These are phyloP conservation scores for Mycena citricolor DNA, from an alignment of 1,284 basidiomycete genomes.

Conservation along the genomic window DNA sequence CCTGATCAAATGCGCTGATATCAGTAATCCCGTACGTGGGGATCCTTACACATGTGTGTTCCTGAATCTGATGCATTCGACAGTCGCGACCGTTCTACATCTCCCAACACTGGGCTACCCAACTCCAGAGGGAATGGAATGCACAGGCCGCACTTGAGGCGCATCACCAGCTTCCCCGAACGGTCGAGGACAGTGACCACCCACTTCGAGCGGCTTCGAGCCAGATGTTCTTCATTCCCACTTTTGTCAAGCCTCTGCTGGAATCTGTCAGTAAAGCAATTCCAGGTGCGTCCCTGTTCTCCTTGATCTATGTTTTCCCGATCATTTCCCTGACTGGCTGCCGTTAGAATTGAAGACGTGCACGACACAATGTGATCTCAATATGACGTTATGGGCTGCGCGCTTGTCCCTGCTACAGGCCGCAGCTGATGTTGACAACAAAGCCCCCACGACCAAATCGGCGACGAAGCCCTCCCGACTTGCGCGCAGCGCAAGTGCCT, in stretches of 20 bases:
- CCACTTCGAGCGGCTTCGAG: constrained; percentile 76
- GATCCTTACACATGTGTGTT: constrained; percentile 6
- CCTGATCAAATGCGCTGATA: constrained; percentile 94
- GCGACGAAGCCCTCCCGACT: too few species aligned
- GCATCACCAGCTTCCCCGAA: constrained; percentile 74
- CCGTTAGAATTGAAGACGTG: constrained; percentile 61
- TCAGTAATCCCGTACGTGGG: constrained; percentile 86
- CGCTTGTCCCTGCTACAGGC: constrained; percentile 44
- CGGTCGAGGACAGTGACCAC: constrained; percentile 61
- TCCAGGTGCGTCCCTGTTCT: constrained; percentile 69
- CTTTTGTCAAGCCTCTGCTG: constrained; percentile 82
- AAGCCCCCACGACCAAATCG: constrained; percentile 9
- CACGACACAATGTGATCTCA: constrained; percentile 60
- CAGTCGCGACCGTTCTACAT: constrained; percentile 90
- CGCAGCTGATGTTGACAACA: neutral
- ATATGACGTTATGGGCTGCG: constrained; percentile 65
- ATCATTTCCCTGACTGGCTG: neutral
- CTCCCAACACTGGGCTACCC: constrained; percentile 88
- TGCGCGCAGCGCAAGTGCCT: too few species aligned
- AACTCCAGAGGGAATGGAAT: constrained; percentile 86
- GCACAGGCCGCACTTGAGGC: constrained; percentile 83
- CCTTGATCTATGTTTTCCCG: neutral
- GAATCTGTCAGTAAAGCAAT: constrained; percentile 71
- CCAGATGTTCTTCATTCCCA: constrained; percentile 88
- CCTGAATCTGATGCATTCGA: constrained; percentile 12